A percentile compares a stretch with the other conserved stretches of the same genome.
phyloP scores from a whole-genome alignment of 2,329 filamentous ascomycete genomes.

The Ceratocystis cacaofunesta region DNA sequence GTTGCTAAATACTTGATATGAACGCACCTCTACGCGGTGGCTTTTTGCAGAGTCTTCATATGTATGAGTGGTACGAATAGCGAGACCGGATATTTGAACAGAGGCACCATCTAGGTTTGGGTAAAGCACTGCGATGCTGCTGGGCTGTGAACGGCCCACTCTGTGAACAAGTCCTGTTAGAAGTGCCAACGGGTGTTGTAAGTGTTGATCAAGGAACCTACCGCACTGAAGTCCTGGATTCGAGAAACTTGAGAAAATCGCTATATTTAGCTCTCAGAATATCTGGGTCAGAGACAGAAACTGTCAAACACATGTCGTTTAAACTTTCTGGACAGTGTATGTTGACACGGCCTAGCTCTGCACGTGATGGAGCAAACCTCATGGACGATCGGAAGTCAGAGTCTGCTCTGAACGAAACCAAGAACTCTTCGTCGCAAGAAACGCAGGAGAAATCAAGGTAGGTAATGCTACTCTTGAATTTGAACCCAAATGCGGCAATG shows the following conservation, averaged over 20 bases:
- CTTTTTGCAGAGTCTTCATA: not conserved
- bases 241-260: constrained; percentile 5
- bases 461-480: constrained; percentile 1
- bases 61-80: not conserved
- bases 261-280: not conserved
- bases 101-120: not conserved
- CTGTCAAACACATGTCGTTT: constrained; percentile 5
- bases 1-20: not conserved
- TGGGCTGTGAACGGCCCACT: too few species aligned
- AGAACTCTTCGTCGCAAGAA: not conserved
- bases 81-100: not conserved
- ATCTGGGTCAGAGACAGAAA: not conserved
- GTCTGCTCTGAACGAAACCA: constrained; percentile 7
- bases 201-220: not conserved
- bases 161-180: not conserved
- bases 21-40: not conserved
- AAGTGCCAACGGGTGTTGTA: not conserved
- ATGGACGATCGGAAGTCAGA: not conserved
- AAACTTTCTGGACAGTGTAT: constrained; percentile 3
- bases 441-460: constrained; percentile 12
- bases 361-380: constrained; percentile 1
- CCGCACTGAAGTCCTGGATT: not conserved
- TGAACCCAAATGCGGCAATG: not conserved
- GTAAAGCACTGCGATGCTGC: not conserved
- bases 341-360: constrained; percentile 10